These are phyloP conservation scores for Prinsepia uniflora DNA, from an alignment of 306 rosid genomes.

Conservation along the genomic window DNA sequence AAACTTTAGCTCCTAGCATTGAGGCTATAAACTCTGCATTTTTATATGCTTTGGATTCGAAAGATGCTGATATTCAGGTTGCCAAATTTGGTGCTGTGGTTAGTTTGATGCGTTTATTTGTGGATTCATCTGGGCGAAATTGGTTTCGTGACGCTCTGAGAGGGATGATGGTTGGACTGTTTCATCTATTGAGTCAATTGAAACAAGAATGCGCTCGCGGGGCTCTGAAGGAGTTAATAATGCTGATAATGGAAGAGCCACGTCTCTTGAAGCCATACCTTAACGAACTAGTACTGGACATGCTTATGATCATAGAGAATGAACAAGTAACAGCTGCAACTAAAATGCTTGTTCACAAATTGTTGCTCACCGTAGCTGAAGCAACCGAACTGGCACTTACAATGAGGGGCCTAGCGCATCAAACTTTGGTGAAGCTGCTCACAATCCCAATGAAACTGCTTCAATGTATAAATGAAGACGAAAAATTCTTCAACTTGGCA, in stretches of 20 bases:
- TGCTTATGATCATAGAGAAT: constrained; percentile 12
- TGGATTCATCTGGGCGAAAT: constrained; percentile 1
- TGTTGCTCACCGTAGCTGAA: constrained; percentile 15
- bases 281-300: constrained; percentile 15
- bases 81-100: constrained; percentile 19
- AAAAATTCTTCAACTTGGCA: background rate
- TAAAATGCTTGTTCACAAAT: constrained; percentile 11
- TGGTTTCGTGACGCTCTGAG: constrained; percentile 20
- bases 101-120: constrained; percentile 15
- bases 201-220: constrained; percentile 11
- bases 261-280: constrained; percentile 16
- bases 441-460: constrained; percentile 10
- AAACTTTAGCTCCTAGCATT: constrained; percentile 3
- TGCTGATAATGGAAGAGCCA: constrained; percentile 11
- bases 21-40: background rate
- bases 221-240: constrained; percentile 19
- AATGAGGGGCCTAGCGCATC: constrained; percentile 7
- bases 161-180: constrained; percentile 19
- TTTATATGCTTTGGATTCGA: background rate
- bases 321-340: constrained; percentile 8
- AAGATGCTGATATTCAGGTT: constrained; percentile 13
- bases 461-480: constrained; percentile 5
- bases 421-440: constrained; percentile 7
- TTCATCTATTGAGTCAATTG: constrained; percentile 11
- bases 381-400: constrained; percentile 4